Percentiles rank a stretch among this genome's conserved stretches.
Evolutionary conservation across 2,329 filamentous ascomycete genomes (phyloP).

Genomic region (Aspergillus fischeri): DNA sequence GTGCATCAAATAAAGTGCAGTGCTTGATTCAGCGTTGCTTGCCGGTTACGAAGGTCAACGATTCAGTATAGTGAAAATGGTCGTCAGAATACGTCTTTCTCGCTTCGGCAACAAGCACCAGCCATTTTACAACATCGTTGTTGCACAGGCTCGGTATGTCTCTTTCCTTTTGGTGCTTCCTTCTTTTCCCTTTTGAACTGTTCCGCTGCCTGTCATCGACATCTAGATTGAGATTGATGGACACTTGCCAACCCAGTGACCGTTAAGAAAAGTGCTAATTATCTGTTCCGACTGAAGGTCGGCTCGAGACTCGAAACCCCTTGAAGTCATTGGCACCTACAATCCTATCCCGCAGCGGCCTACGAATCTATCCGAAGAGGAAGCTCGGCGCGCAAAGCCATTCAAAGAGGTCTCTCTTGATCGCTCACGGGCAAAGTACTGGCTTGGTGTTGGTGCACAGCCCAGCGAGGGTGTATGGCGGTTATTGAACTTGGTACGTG

Average conservation of each 20-base stretch:
- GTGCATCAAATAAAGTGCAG: background rate
- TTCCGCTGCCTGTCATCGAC: background rate
- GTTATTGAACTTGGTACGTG: conserved; percentile 70
- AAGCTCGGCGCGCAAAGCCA: conserved; percentile 54
- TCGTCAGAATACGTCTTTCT: conserved; percentile 87
- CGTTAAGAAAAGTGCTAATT: conserved; percentile 3
- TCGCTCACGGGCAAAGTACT: conserved; percentile 76
- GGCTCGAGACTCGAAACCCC: conserved; percentile 78
- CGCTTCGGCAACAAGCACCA: conserved; percentile 84
- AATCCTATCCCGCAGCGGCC: conserved; percentile 56
- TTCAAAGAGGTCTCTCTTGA: conserved; percentile 94
- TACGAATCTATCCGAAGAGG: conserved; percentile 45
- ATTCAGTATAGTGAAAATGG: conserved; percentile 57
- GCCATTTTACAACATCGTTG: conserved; percentile 98
- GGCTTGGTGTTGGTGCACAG: conserved; percentile 94
- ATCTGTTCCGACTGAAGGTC: conserved; percentile 52
- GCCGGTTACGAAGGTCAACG: background rate
- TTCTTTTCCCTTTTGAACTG: background rate
- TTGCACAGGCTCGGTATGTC: conserved; percentile 80
- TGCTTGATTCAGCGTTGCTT: background rate
- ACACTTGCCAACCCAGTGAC: background rate
- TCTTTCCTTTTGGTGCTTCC: conserved; percentile 7
- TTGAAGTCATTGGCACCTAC: conserved; percentile 81
- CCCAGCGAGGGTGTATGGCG: conserved; percentile 87
- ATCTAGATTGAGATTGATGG: background rate